These are phyloP conservation scores for Tillandsia leiboldiana DNA, from an alignment of 176 grass and related monocot genomes.

Conservation along the genomic window DNA sequence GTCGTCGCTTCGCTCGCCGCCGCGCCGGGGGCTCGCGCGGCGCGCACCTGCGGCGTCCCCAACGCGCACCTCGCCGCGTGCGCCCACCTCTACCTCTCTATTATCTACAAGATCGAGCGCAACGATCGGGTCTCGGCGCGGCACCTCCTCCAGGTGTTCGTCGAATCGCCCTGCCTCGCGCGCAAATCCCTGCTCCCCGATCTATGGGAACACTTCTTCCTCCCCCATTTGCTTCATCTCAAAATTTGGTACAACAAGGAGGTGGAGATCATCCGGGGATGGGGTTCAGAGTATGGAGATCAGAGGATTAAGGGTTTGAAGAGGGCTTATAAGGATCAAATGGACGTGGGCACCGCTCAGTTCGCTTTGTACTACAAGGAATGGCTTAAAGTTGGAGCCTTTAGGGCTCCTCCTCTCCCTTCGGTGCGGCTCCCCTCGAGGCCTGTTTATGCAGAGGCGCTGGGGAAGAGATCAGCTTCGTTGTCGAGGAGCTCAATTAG, in stretches of 20 bases:
- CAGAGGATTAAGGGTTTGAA: slow-evolving; percentile 46
- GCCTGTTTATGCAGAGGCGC: slow-evolving; percentile 14
- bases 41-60: slow-evolving; percentile 50
- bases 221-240: slow-evolving; percentile 87
- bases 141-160: slow-evolving; percentile 87
- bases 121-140: slow-evolving; percentile 61
- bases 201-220: slow-evolving; percentile 91
- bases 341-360: slow-evolving; percentile 66
- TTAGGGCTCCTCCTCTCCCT: slow-evolving; percentile 39
- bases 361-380: slow-evolving; percentile 95
- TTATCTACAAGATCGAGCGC: slow-evolving; percentile 83
- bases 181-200: slow-evolving; percentile 68
- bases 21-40: slow-evolving; percentile 1
- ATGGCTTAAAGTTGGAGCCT: slow-evolving; percentile 56
- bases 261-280: slow-evolving; percentile 32
- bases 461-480: slow-evolving; percentile 38
- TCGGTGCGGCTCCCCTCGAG: slow-evolving; percentile 52
- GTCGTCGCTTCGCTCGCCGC: slow-evolving; percentile 72
- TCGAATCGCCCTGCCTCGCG: slow-evolving; percentile 67
- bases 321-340: slow-evolving; percentile 68
- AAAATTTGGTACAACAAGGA: slow-evolving; percentile 80
- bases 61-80: slow-evolving; percentile 74
- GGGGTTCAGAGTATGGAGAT: slow-evolving; percentile 30
- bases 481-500: slow-evolving; percentile 53
- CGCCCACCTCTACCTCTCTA: slow-evolving; percentile 79